Base-by-base conservation (phyloP, 352 stramenopile species). In the Aphanomyces euteiches region DNA sequence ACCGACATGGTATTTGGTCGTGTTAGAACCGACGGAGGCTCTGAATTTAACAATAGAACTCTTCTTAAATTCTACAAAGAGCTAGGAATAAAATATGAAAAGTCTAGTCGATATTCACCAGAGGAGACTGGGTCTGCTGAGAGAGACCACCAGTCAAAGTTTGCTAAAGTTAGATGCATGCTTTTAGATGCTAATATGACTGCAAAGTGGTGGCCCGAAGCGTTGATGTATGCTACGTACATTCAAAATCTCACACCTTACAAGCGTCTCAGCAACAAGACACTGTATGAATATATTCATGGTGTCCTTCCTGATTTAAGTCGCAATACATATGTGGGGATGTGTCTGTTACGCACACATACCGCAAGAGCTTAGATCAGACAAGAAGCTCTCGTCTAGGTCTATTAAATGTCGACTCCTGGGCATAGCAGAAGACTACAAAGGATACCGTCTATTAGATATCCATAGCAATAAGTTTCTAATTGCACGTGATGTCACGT, bases 61-160 rank as follows among this genome's bases (percentile, higher is more conserved):
- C 13, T 19, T 53, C n/a, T 19, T 53, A 53, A 53, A 19, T 53
- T 53, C n/a, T 53, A n/a, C n/a, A 15, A 19, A 53, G n/a, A 53
- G n/a, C 45, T 53, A 15, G 45, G 45, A n/a, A 19, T 53, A 53
- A 53, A 53, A 53, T 53, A 28, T 28, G 28, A 28, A 28, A 28
- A 28, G 28, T 28, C 28, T 28, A 2, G 2, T 28, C 28, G 28
- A 53, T 19, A 53, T 19, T 53, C 45, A 53, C 45, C n/a, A 19
- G 45, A 53, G n/a, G 45, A 53, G 45, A 53, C 1, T 2, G 45
- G 45, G 13, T 53, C 45, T 1, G 45, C n/a, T 2, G 45, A 53
- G 45, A 53, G 45, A 53, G 45, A 53, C 2, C 45, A 53, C n/a
- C 45, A n/a, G n/a, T n/a, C n/a, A n/a, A n/a, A n/a, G n/a, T 53